Conservation (phyloP, 1,284 basidiomycete species). For the Microbotryum saponariae region DNA sequence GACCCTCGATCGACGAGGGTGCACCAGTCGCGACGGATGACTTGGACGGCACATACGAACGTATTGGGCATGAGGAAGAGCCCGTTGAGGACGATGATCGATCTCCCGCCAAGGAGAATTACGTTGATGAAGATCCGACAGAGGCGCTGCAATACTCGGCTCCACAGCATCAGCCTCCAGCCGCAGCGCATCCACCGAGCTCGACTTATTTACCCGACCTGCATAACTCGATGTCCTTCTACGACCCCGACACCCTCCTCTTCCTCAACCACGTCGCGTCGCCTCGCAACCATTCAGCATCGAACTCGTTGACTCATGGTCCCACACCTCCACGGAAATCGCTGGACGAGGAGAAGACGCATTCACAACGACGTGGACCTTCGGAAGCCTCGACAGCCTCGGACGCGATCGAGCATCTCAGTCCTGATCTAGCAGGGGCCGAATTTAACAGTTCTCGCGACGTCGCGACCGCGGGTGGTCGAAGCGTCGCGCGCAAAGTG, state of each 20-base stretch:
- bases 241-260: conserved; percentile 61
- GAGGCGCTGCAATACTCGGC: background rate
- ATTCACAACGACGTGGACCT: background rate
- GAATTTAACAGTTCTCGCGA: background rate
- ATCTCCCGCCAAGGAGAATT: background rate
- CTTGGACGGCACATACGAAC: background rate
- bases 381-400: background rate
- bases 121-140: background rate
- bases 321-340: background rate
- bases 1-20: conserved; percentile 7
- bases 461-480: background rate
- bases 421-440: conserved; percentile 4
- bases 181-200: background rate
- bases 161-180: background rate
- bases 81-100: background rate
- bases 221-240: conserved; percentile 52
- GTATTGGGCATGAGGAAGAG: background rate
- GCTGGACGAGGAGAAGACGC: background rate
- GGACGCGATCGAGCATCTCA: conserved; percentile 12
- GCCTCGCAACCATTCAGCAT: conserved; percentile 3
- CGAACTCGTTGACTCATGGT: background rate
- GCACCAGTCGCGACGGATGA: background rate
- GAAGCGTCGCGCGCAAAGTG: conserved; percentile 28
- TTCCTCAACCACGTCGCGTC: conserved; percentile 41
- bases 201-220: conserved; percentile 15